Evolutionary conservation across 768 basidiomycete species (phyloP).

Genomic region (Leucogyrophana mollusca): DNA sequence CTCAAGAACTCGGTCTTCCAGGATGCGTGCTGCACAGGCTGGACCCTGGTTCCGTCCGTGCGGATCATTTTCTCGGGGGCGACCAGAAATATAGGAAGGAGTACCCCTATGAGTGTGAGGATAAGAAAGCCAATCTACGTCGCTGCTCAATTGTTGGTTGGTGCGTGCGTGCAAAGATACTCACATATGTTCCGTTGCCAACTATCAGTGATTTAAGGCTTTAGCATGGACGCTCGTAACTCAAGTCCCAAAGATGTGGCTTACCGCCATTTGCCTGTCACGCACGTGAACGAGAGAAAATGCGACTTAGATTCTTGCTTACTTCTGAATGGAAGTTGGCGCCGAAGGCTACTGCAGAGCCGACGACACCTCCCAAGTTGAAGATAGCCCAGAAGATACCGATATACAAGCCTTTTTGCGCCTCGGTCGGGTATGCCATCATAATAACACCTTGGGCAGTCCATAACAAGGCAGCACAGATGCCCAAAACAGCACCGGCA

Average conservation of each 20-base stretch:
- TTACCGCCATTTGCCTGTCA: conserved; percentile 32
- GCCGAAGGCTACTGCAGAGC: conserved; percentile 68
- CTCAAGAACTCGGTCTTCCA: conserved; percentile 71
- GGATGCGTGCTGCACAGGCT: conserved; percentile 58
- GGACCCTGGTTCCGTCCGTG: conserved; percentile 67
- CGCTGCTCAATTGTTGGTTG: conserved; percentile 41
- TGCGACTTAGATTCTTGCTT: conserved; percentile 8
- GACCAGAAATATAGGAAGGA: conserved; percentile 63
- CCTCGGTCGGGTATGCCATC: conserved; percentile 75
- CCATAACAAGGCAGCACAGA: conserved; percentile 69
- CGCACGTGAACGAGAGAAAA: conserved; percentile 13
- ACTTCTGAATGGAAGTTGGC: conserved; percentile 62
- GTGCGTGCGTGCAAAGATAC: conserved; percentile 20
- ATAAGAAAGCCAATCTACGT: conserved; percentile 71
- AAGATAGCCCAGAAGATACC: conserved; percentile 79
- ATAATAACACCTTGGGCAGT: conserved; percentile 76
- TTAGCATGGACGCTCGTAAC: not conserved
- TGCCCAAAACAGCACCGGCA: conserved; percentile 65
- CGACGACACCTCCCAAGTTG: conserved; percentile 72
- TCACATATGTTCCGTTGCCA: conserved; percentile 72
- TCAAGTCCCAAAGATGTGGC: conserved; percentile 17
- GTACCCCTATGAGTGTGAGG: conserved; percentile 61
- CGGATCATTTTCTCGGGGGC: conserved; percentile 68
- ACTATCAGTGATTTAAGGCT: conserved; percentile 35
- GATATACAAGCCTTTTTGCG: conserved; percentile 70